Conservation (phyloP, 2,329 filamentous ascomycete species). For the Hypoxylon sp. region DNA sequence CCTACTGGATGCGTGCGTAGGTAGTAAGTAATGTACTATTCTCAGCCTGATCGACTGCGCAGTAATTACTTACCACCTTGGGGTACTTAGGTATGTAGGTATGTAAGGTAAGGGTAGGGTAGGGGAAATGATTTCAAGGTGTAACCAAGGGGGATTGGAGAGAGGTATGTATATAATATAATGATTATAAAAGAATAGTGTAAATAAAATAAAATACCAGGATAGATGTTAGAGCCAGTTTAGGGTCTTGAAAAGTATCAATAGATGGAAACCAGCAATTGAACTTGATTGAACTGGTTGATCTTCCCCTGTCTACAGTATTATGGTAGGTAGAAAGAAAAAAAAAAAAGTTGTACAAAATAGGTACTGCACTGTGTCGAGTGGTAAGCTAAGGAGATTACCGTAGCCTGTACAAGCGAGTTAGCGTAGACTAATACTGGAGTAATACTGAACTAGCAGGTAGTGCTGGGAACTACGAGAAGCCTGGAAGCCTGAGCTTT, state of each 20-base stretch:
- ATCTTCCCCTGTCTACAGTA: background rate
- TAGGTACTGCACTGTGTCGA: conserved; percentile 7
- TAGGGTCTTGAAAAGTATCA: conserved; percentile 2
- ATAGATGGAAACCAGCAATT: conserved; percentile 2
- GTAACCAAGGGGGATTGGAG: background rate
- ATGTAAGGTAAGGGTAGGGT: conserved; percentile 7
- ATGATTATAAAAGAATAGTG: background rate
- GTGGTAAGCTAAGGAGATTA: conserved; percentile 12
- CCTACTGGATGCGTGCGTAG: conserved; percentile 22
- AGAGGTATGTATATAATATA: conserved; percentile 11
- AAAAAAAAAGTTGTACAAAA: background rate
- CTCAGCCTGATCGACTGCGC: conserved; percentile 30
- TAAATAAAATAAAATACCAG: conserved; percentile 5
- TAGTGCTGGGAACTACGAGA: conserved; percentile 5
- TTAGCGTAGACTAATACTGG: conserved; percentile 5
- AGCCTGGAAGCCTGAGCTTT: conserved; percentile 10
- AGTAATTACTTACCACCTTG: conserved; percentile 12
- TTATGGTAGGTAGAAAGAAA: background rate
- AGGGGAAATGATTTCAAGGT: conserved; percentile 8
- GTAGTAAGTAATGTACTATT: conserved; percentile 23
- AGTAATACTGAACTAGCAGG: conserved; percentile 7
- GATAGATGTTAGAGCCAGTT: background rate
- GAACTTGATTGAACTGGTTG: background rate
- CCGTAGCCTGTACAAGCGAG: conserved; percentile 8
- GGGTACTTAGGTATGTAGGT: conserved; percentile 6